Conservation (phyloP, 2,329 filamentous ascomycete genomes). For the Rhexocercosporidium sp. region DNA sequence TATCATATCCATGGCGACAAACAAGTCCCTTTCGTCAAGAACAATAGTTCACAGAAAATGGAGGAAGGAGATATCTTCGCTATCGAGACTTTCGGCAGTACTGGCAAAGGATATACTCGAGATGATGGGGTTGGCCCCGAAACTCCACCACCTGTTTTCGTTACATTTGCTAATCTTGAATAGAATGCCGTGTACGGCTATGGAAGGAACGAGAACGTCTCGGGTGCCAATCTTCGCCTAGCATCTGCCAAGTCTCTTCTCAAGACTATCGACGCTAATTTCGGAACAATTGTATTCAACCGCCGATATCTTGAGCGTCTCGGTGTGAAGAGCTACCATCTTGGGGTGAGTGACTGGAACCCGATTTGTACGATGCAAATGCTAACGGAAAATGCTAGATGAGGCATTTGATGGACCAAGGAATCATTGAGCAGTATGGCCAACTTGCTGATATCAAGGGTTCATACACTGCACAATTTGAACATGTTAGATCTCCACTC, state of each 20-base stretch:
- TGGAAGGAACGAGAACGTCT: slow-evolving; percentile 48
- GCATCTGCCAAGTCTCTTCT: slow-evolving; percentile 61
- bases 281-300: slow-evolving; percentile 65
- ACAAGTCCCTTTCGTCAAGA: slow-evolving; percentile 59
- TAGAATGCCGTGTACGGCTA: slow-evolving; percentile 59
- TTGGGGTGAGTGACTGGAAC: slow-evolving; percentile 52
- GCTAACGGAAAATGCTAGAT: slow-evolving; percentile 46
- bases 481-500: slow-evolving; percentile 50
- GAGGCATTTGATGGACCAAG: slow-evolving; percentile 60
- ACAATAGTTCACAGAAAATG: slow-evolving; percentile 55
- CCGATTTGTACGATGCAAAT: slow-evolving; percentile 1
- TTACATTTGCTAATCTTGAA: slow-evolving; percentile 20
- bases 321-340: slow-evolving; percentile 62
- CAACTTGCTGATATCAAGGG: slow-evolving; percentile 63
- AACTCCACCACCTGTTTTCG: neutral
- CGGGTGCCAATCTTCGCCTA: slow-evolving; percentile 47
- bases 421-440: slow-evolving; percentile 60
- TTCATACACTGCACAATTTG: slow-evolving; percentile 68
- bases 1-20: slow-evolving; percentile 63
- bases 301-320: slow-evolving; percentile 67
- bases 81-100: slow-evolving; percentile 63
- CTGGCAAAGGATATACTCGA: slow-evolving; percentile 52
- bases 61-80: slow-evolving; percentile 64
- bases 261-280: slow-evolving; percentile 65
- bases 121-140: slow-evolving; percentile 49